phyloP scores from a whole-genome alignment of 2,329 filamentous ascomycete species.

The Phialocephala subalpina region DNA sequence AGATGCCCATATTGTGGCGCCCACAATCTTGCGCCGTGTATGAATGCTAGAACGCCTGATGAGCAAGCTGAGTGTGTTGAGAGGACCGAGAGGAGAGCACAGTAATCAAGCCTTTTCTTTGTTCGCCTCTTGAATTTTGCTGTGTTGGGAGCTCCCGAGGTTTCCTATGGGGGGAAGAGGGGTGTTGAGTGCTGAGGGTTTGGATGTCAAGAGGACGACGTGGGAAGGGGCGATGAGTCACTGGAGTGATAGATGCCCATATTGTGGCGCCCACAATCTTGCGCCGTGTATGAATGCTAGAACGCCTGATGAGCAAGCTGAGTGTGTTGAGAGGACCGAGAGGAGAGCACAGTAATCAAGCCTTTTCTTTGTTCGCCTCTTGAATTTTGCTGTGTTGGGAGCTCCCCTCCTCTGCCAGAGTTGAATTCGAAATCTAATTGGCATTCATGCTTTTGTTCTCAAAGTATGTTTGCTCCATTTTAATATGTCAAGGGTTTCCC shows the following conservation, averaged over 20 bases:
- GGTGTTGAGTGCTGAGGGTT: slow-evolving; percentile 29
- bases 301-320: background rate
- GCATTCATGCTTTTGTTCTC: too few relatives aligned
- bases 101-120: too few relatives aligned
- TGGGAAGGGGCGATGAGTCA: slow-evolving; percentile 29
- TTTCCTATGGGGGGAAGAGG: background rate
- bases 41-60: background rate
- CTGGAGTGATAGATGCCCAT: slow-evolving; percentile 32
- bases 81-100: background rate
- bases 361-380: too few relatives aligned
- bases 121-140: too few relatives aligned
- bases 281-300: background rate
- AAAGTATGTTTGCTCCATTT: too few relatives aligned
- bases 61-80: background rate
- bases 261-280: slow-evolving; percentile 15
- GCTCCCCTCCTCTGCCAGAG: too few relatives aligned
- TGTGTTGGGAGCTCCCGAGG: too few relatives aligned
- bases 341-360: too few relatives aligned
- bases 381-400: too few relatives aligned
- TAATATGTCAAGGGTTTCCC: too few relatives aligned
- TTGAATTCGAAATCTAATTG: too few relatives aligned
- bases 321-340: background rate
- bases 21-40: background rate
- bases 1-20: slow-evolving; percentile 30
- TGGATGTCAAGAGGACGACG: slow-evolving; percentile 4